Percentiles rank a stretch among this genome's conserved stretches.
These are phyloP conservation scores for Phyllosticta ampelicida DNA, from an alignment of 2,329 filamentous ascomycete species.

Conservation along the genomic window DNA sequence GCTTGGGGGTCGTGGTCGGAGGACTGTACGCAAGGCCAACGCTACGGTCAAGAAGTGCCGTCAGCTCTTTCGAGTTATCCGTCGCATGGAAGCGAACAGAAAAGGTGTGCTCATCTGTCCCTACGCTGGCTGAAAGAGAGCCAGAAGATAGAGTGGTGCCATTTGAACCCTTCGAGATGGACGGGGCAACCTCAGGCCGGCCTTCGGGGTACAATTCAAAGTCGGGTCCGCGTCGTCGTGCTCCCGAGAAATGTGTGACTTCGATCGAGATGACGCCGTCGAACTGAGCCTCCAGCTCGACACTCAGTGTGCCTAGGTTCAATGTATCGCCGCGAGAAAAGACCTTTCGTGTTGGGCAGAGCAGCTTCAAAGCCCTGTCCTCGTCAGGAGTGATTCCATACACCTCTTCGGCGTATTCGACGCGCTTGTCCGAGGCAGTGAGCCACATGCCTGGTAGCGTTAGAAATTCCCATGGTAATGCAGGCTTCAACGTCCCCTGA, in stretches of 20 bases:
- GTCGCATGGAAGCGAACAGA: slow-evolving; percentile 45
- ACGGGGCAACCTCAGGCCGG: slow-evolving; percentile 26
- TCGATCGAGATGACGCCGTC: slow-evolving; percentile 52
- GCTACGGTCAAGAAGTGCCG: slow-evolving; percentile 44
- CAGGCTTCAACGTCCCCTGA: neutral
- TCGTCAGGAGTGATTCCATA: slow-evolving; percentile 39
- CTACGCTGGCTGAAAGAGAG: slow-evolving; percentile 42
- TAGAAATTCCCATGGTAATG: neutral
- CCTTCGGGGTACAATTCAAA: slow-evolving; percentile 49
- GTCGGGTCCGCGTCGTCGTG: slow-evolving; percentile 41
- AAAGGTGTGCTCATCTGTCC: slow-evolving; percentile 40
- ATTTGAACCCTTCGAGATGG: slow-evolving; percentile 32
- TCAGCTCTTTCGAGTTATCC: slow-evolving; percentile 41
- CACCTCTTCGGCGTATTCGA: slow-evolving; percentile 57
- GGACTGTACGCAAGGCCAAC: slow-evolving; percentile 49
- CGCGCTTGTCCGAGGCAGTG: slow-evolving; percentile 46
- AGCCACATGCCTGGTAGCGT: slow-evolving; percentile 49
- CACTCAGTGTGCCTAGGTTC: slow-evolving; percentile 44
- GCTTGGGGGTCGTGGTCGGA: slow-evolving; percentile 41
- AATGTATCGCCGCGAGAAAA: slow-evolving; percentile 44
- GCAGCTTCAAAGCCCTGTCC: slow-evolving; percentile 40
- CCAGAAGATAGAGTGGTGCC: slow-evolving; percentile 44
- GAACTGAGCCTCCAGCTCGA: slow-evolving; percentile 46
- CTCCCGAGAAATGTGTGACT: slow-evolving; percentile 48
- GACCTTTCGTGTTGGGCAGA: slow-evolving; percentile 49